A percentile compares a stretch with the other conserved stretches of the same genome.
These are phyloP conservation scores for Colletotrichum orchidophilum DNA, from an alignment of 2,329 filamentous ascomycete species.

Conservation along the genomic window DNA sequence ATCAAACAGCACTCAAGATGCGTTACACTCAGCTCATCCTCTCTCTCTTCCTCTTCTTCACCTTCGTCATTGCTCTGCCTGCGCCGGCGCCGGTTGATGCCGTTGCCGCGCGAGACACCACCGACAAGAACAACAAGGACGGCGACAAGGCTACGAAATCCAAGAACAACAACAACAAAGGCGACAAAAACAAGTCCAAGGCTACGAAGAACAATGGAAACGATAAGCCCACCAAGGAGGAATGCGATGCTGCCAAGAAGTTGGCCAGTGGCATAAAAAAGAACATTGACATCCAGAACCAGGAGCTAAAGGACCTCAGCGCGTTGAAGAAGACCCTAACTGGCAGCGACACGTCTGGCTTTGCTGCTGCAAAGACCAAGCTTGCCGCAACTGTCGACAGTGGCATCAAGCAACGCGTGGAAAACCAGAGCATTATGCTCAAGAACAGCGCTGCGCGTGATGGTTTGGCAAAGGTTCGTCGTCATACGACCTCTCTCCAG, in stretches of 20 bases:
- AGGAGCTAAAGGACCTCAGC: slow-evolving; percentile 34
- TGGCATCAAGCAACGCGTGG: slow-evolving; percentile 35
- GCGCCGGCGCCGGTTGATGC: background rate
- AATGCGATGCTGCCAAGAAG: slow-evolving; percentile 35
- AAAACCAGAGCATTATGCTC: slow-evolving; percentile 36
- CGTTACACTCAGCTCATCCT: slow-evolving; percentile 4
- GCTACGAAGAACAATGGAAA: no score
- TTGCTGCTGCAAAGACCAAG: slow-evolving; percentile 31
- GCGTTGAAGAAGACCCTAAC: slow-evolving; percentile 6
- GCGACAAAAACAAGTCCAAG: background rate
- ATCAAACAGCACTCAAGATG: slow-evolving; percentile 5
- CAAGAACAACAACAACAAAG: background rate
- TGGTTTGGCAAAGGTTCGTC: slow-evolving; percentile 33
- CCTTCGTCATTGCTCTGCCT: slow-evolving; percentile 16
- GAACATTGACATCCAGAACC: slow-evolving; percentile 38
- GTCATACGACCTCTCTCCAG: no score
- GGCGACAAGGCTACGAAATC: background rate
- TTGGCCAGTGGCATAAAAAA: slow-evolving; percentile 36
- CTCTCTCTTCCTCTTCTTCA: slow-evolving; percentile 13
- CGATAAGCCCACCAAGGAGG: background rate
- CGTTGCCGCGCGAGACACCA: background rate
- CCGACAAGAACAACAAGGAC: background rate
- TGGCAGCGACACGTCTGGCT: no score
- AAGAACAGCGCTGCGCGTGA: slow-evolving; percentile 25
- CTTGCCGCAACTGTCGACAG: slow-evolving; percentile 37